Evolutionary conservation across 129 eudicot species (phyloP).

Genomic region (Cynara cardunculus): DNA sequence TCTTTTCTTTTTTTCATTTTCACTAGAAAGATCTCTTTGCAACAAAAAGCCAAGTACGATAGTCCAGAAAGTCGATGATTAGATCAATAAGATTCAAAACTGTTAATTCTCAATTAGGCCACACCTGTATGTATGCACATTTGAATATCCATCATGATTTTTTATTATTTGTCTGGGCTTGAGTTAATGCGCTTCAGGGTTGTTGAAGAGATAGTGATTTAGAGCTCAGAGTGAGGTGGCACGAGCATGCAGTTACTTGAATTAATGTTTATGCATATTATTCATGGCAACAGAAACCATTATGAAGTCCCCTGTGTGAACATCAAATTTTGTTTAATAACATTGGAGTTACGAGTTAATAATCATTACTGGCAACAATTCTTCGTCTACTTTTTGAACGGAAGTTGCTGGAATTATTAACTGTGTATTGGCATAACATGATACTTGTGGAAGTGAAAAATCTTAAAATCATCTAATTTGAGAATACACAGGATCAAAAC

Average conservation of each 20-base stretch:
- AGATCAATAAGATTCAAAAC: not conserved
- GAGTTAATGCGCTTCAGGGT: not conserved
- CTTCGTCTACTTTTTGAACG: too few species aligned
- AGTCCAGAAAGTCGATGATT: too few species aligned
- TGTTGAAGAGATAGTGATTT: too few species aligned
- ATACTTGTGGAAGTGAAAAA: too few species aligned
- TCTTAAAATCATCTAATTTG: too few species aligned
- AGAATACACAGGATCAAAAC: not conserved
- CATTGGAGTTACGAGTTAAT: too few species aligned
- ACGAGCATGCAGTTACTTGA: not conserved
- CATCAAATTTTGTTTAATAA: too few species aligned
- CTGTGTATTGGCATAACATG: not conserved
- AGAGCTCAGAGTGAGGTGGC: not conserved
- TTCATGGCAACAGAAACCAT: not conserved
- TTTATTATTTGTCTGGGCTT: not conserved
- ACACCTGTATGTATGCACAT: too few species aligned
- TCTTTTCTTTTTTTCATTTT: not conserved
- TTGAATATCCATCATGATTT: too few species aligned
- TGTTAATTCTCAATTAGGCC: not conserved
- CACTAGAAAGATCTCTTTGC: not conserved
- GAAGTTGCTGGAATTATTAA: not conserved
- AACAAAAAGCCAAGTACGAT: not conserved
- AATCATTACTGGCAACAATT: too few species aligned
- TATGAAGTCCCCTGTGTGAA: too few species aligned
- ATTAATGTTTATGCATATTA: too few species aligned